phyloP scores from a whole-genome alignment of 805 yeast genomes.

The Brettanomyces anomalus region DNA sequence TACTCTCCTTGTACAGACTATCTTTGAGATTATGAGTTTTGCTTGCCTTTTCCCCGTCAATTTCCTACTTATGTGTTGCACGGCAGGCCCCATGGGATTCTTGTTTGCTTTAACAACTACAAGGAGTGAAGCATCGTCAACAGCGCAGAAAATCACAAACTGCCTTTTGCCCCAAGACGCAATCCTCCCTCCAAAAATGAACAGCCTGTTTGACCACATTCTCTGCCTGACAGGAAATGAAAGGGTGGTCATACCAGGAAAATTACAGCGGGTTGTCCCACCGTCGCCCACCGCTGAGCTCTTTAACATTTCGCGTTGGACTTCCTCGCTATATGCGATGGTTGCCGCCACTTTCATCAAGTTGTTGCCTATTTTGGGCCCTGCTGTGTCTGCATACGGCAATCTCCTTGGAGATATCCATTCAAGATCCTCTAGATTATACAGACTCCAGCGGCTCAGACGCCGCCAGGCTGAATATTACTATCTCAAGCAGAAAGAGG shows the following conservation, averaged over 20 bases:
- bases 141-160: not conserved
- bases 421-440: slow-evolving; percentile 13
- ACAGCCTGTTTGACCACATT: slow-evolving; percentile 6
- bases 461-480: slow-evolving; percentile 18
- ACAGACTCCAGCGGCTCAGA: slow-evolving; percentile 17
- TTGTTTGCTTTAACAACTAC: slow-evolving; percentile 16
- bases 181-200: not conserved
- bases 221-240: slow-evolving; percentile 21
- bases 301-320: slow-evolving; percentile 4
- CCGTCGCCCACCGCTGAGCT: slow-evolving; percentile 17
- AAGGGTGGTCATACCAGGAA: slow-evolving; percentile 24
- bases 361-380: slow-evolving; percentile 19
- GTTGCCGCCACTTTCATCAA: slow-evolving; percentile 12
- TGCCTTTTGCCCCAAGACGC: not conserved
- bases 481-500: slow-evolving; percentile 22
- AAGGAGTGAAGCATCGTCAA: slow-evolving; percentile 17
- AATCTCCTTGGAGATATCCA: slow-evolving; percentile 12
- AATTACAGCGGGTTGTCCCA: slow-evolving; percentile 21
- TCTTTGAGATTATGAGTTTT: slow-evolving; percentile 12
- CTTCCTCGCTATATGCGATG: not conserved
- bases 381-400: slow-evolving; percentile 11
- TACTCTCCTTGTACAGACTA: slow-evolving; percentile 13
- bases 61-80: slow-evolving; percentile 10
- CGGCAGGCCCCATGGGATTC: slow-evolving; percentile 22
- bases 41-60: slow-evolving; percentile 18